A percentile compares a stretch with the other conserved stretches of the same genome.
These are phyloP conservation scores for Macadamia integrifolia DNA, from an alignment of 164 flowering plant species.

Conservation along the genomic window DNA sequence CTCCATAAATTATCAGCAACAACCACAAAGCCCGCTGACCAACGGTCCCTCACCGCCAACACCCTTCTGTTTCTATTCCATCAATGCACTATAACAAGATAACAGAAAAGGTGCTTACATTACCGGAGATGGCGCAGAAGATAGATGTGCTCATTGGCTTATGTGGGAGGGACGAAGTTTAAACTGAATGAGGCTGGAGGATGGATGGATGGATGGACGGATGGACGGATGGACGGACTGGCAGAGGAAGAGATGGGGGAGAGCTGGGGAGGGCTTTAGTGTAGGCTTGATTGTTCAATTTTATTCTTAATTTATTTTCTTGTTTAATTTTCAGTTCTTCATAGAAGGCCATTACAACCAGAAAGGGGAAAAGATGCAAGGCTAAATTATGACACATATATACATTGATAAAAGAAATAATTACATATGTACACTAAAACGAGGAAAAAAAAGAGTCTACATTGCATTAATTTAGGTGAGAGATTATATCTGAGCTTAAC, in stretches of 20 bases:
- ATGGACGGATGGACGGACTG: conserved; percentile 7
- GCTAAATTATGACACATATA: too few relatives aligned
- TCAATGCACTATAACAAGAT: background rate
- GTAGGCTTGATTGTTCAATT: conserved; percentile 29
- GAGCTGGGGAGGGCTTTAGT: background rate
- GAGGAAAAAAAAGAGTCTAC: too few relatives aligned
- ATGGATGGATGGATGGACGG: conserved; percentile 36
- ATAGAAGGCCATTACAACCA: conserved; percentile 32
- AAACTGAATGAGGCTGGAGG: conserved; percentile 41
- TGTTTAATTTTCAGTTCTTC: conserved; percentile 17
- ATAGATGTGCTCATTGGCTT: conserved; percentile 24
- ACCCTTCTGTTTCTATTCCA: too few relatives aligned
- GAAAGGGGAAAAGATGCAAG: background rate
- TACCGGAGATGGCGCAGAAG: conserved; percentile 5
- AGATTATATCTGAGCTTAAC: too few relatives aligned
- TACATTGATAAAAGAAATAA: too few relatives aligned
- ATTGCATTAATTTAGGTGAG: too few relatives aligned
- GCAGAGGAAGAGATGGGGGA: conserved; percentile 6
- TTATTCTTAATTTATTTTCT: conserved; percentile 2
- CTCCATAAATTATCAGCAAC: too few relatives aligned
- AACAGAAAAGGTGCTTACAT: background rate
- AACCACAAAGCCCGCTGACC: too few relatives aligned
- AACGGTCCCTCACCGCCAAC: too few relatives aligned
- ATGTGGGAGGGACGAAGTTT: conserved; percentile 15
- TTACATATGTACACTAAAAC: too few relatives aligned